Percentiles rank a stretch among this genome's conserved stretches.
Conservation (phyloP, 768 basidiomycete species). For the Macrolepiota albuminosa region DNA sequence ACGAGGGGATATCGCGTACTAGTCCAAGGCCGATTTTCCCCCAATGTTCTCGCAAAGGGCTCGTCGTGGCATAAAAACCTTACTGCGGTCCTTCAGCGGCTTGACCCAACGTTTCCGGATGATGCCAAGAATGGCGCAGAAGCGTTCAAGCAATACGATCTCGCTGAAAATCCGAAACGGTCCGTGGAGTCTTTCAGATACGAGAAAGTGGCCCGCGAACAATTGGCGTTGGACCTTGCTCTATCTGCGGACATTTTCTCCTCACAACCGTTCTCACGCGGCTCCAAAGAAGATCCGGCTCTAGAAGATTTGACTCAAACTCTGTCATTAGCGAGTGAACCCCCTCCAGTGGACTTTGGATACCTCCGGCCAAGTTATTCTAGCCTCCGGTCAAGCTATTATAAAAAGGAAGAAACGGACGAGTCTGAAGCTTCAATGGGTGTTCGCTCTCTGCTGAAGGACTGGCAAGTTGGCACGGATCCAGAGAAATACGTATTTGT, state of each 20-base stretch:
- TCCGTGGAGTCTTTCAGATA: slow-evolving; percentile 35
- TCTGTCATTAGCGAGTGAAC: slow-evolving; percentile 50
- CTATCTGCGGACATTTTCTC: slow-evolving; percentile 59
- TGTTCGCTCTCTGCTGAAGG: slow-evolving; percentile 58
- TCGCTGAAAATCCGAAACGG: slow-evolving; percentile 32
- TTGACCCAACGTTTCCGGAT: slow-evolving; percentile 33
- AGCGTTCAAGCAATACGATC: slow-evolving; percentile 38
- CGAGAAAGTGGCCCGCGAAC: slow-evolving; percentile 53
- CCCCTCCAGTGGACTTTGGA: slow-evolving; percentile 56
- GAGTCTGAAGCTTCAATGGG: slow-evolving; percentile 38
- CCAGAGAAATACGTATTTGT: slow-evolving; percentile 45
- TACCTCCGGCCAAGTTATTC: slow-evolving; percentile 47
- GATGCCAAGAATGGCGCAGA: slow-evolving; percentile 32
- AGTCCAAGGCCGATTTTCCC: slow-evolving; percentile 40
- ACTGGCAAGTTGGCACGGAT: slow-evolving; percentile 59
- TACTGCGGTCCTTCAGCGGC: slow-evolving; percentile 34
- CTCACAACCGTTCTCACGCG: slow-evolving; percentile 31
- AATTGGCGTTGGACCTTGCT: slow-evolving; percentile 58
- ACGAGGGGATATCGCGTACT: slow-evolving; percentile 50
- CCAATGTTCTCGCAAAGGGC: slow-evolving; percentile 28
- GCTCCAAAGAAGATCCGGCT: slow-evolving; percentile 22
- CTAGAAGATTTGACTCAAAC: slow-evolving; percentile 57
- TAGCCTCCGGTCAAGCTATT: slow-evolving; percentile 20
- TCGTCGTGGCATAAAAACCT: slow-evolving; percentile 56
- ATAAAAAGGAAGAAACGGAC: slow-evolving; percentile 19